Percentiles rank a stretch among this genome's conserved stretches.
These are phyloP conservation scores for Ogataea ganodermae DNA, from an alignment of 805 yeast species.

Conservation along the genomic window DNA sequence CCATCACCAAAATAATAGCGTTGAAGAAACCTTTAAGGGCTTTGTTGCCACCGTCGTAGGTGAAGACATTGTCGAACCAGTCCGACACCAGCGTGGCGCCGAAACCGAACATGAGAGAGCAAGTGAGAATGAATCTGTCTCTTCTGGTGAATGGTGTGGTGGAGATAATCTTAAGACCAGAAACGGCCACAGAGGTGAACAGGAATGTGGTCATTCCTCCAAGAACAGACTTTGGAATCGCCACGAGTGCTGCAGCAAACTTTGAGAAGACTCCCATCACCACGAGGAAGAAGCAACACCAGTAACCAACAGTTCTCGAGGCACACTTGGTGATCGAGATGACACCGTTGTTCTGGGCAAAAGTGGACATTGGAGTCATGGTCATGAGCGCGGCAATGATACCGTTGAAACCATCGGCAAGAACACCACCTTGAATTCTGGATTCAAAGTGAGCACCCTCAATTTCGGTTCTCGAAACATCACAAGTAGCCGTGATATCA, in stretches of 20 bases:
- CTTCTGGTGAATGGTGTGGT: slow-evolving; percentile 57
- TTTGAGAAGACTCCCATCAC: slow-evolving; percentile 88
- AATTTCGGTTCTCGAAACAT: slow-evolving; percentile 82
- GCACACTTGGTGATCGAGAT: slow-evolving; percentile 92
- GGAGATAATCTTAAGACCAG: slow-evolving; percentile 58
- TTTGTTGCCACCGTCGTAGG: slow-evolving; percentile 48
- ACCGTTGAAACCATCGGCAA: slow-evolving; percentile 87
- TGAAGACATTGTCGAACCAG: slow-evolving; percentile 53
- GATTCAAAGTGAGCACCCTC: slow-evolving; percentile 82
- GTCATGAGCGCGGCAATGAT: slow-evolving; percentile 76
- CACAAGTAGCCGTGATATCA: slow-evolving; percentile 92
- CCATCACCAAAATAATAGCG: slow-evolving; percentile 57
- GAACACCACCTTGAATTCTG: slow-evolving; percentile 88
- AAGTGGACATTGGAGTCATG: slow-evolving; percentile 85
- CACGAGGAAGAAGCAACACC: slow-evolving; percentile 62
- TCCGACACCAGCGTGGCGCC: slow-evolving; percentile 48
- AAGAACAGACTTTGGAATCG: slow-evolving; percentile 75
- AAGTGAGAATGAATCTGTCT: slow-evolving; percentile 56
- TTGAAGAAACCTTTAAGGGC: slow-evolving; percentile 49
- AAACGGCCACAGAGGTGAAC: slow-evolving; percentile 57
- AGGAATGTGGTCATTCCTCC: slow-evolving; percentile 81
- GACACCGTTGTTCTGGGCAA: slow-evolving; percentile 96
- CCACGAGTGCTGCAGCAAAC: slow-evolving; percentile 84
- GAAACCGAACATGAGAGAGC: slow-evolving; percentile 52
- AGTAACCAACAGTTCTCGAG: slow-evolving; percentile 65